Evolutionary conservation across 495 filamentous ascomycete species (phyloP), one percentile per base, ranked within the genome.

Genomic region (Lasiosphaeris hirsuta): DNA sequence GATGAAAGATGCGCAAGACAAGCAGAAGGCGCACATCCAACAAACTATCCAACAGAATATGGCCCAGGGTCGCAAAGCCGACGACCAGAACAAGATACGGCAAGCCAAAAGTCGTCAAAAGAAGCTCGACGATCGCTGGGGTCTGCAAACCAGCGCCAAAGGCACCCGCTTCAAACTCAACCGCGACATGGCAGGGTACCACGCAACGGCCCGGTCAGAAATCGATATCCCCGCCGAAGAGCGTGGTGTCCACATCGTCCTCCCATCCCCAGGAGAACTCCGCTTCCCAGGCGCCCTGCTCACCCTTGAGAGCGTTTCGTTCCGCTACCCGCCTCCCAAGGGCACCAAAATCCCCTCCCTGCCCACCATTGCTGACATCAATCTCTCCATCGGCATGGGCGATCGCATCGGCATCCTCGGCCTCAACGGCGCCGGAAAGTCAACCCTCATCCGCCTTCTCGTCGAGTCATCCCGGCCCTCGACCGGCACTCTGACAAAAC

Each of bases 81-180:
- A 88, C 37, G 89, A 93, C 61, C 85, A 90, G 50, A 92, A 90
- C 63, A 90, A 89, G 64, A 75, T 93, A 17, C 83, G 86, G 18
- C 85, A 89, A 72, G 90, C 89, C 15, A 89, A 88, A 51, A 86
- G 83, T 1, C 78, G 89, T 7, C 88, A 90, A 66, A 92, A 90
- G 71, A 90, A 88, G 63, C 77, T 95, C 9, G 89, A 92, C 54
- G 84, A 93, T 50, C 77, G 89, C 39, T 85, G 83, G 84, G 90
- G 89, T 4, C 69, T 92, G 58, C 77, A 92, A 56, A 85, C 87
- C 39, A 83, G 70, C 62, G 82, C 84, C n/a, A 84, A 75, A 30
- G 90, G 90, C 8, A 79, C 79, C 10, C 73, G 86, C 17, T 92
- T 93, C 75, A 92, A 92, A 69, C 76, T 93, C 8, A 91, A 88